Conservation (phyloP, 2,329 filamentous ascomycete species). For the Penicillium sp. region DNA sequence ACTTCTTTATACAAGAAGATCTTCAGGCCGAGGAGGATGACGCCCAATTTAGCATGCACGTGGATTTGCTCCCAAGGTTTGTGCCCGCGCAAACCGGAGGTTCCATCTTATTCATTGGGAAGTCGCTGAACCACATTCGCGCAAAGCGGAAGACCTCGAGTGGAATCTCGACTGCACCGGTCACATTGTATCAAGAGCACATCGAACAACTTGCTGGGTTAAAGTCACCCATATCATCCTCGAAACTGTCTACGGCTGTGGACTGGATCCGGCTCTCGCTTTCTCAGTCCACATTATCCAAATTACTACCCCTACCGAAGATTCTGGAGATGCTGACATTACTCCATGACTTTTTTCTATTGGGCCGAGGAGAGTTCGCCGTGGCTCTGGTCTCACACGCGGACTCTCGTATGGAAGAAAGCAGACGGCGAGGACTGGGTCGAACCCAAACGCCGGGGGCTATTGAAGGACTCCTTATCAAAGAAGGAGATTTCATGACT, state of each 20-base stretch:
- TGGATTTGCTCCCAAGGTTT: conserved; percentile 70
- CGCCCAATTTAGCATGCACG: conserved; percentile 57
- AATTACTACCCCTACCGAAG: conserved; percentile 71
- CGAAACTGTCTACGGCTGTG: conserved; percentile 68
- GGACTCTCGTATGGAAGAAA: conserved; percentile 71
- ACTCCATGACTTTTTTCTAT: conserved; percentile 79
- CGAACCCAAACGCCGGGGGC: conserved; percentile 53
- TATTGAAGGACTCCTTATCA: conserved; percentile 66
- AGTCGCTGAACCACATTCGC: conserved; percentile 80
- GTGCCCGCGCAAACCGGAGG: conserved; percentile 70
- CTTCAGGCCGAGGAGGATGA: conserved; percentile 39
- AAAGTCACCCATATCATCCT: conserved; percentile 68
- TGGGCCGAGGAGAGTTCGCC: conserved; percentile 87
- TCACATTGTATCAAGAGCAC: conserved; percentile 48
- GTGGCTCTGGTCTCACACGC: conserved; percentile 81
- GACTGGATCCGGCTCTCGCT: conserved; percentile 74
- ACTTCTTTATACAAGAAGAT: conserved; percentile 74
- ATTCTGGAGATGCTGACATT: conserved; percentile 75
- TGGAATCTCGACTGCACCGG: conserved; percentile 51
- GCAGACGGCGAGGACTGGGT: conserved; percentile 62
- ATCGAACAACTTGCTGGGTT: conserved; percentile 63
- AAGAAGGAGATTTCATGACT: conserved; percentile 80
- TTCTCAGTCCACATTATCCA: conserved; percentile 78
- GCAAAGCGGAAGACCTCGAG: conserved; percentile 44
- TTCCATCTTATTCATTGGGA: conserved; percentile 87